Base-by-base conservation (phyloP, 257 asterid genomes). In the Primulina huaijiensis region DNA sequence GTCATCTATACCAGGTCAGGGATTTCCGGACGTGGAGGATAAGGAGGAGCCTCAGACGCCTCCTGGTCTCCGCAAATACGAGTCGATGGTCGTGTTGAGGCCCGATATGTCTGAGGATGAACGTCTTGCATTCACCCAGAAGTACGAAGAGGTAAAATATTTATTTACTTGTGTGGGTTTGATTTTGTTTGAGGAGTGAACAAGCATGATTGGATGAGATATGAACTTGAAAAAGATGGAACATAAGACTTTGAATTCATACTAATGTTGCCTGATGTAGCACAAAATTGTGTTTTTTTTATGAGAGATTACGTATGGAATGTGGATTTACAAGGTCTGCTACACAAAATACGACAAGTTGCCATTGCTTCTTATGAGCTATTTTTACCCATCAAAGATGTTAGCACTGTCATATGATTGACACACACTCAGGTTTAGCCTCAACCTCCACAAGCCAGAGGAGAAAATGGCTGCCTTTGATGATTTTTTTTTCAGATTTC, bases 51-150 rank as follows among this genome's bases (percentile, higher is more conserved):
- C 92, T 0, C 96, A 82, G 68, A 90, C 96, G 73, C 97, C 99
- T 3, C 99, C 99, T 12, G 99, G 97, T 53, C 90, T 93, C 25
- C 83, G 96, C 11, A 84, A 84, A 72, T 93, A 93, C 78, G 97
- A 90, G 72, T 83, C 99, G 0, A 90, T 93, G 99, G 83, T 78
- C 30, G 96, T 90, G 7, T 52, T 93, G 21, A 75, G 97, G 79
- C 99, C 99, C 61, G 97, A 93, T 40, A 86, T 93, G 99, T 89
- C 97, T 27, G 99, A 90, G 76, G 97, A 93, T 66, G 99, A 93
- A 34, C 92, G 99, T 53, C 89, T 93, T 23, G 55, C 90, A n/a
- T 87, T 89, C 67, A 90, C 96, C 38, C 97, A 90, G 79, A 87
- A 85, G 75, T 93, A 93, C 34, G 97, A 93, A 76, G 97, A 93